Evolutionary conservation across 129 eudicot genomes (phyloP), one percentile per base, ranked within the genome.

Genomic region (Cynara cardunculus): DNA sequence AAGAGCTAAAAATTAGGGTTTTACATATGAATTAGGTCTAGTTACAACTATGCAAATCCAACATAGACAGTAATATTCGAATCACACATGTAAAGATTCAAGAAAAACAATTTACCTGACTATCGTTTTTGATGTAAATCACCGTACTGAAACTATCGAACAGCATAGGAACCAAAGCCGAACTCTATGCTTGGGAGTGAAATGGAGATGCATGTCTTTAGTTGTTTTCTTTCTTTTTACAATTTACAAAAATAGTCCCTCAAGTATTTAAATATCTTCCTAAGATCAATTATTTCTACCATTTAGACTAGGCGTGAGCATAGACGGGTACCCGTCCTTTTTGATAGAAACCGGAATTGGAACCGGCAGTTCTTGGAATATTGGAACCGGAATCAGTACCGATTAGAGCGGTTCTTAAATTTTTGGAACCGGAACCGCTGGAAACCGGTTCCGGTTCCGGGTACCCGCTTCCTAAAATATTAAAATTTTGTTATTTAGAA

Each of bases 1-100:
- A 7, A 12, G 9, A n/a, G 68, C 8, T 44, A 26, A 7, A 46
- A 56, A 75, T 53, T 75, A 74, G 78, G 78, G 78, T 26, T 74
- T 74, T 74, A 49, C 30, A 53, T 53, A 56, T 28, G 4, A 27
- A 75, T 28, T 75, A 76, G 68, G 27, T 25, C 44, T 26, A 74
- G 3, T 34, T 16, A 75, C 44, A 28, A 68, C 59, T 27, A 27
- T 65, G 10, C 44, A 53, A 19, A 74, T 25, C 66, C 27, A 73
- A 26, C 18, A 53, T 14, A 7, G 25, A 74, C 0, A 74, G 28
- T 74, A 35, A 25, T 46, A 46, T n/a, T n/a, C 3, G 25, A 26
- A 74, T 44, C n/a, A 46, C 16, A 49, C 25, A 14, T 25, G 59
- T 74, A 27, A 16, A 49, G 49, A 75, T 75, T 26, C 30, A 30